These are phyloP conservation scores for Penicillium atrosanguineum DNA, from an alignment of 495 filamentous ascomycete species.

Conservation along the genomic window DNA sequence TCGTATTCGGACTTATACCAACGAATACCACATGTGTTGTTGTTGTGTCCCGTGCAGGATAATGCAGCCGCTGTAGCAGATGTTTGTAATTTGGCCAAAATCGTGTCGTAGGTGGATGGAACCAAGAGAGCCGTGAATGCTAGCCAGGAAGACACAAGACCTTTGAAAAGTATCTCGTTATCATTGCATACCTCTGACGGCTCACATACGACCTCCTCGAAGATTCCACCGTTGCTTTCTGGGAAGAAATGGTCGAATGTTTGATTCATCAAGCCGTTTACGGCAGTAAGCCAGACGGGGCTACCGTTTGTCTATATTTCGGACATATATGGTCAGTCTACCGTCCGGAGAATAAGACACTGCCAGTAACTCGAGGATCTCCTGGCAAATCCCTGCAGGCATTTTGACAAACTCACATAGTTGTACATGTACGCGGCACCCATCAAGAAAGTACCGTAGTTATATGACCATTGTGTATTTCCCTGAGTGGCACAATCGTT, in stretches of 20 bases:
- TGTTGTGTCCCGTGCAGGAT: slow-evolving; percentile 62
- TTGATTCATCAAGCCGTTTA: slow-evolving; percentile 52
- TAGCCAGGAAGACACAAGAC: slow-evolving; percentile 75
- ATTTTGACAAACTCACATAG: slow-evolving; percentile 35
- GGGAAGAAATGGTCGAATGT: slow-evolving; percentile 49
- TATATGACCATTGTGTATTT: slow-evolving; percentile 67
- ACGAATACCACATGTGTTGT: slow-evolving; percentile 67
- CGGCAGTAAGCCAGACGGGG: slow-evolving; percentile 47
- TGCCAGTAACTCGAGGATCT: background rate
- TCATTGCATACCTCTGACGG: slow-evolving; percentile 54
- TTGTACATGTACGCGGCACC: slow-evolving; percentile 76
- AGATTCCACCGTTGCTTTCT: slow-evolving; percentile 47
- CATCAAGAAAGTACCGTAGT: slow-evolving; percentile 64
- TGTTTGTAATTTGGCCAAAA: slow-evolving; percentile 63
- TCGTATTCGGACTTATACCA: slow-evolving; percentile 68
- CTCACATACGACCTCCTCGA: slow-evolving; percentile 67
- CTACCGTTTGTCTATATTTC: slow-evolving; percentile 19
- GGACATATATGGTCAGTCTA: background rate
- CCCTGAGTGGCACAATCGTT: slow-evolving; percentile 54
- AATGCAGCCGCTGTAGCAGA: slow-evolving; percentile 68
- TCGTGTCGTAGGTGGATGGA: slow-evolving; percentile 56
- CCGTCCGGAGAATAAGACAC: background rate
- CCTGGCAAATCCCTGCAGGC: background rate
- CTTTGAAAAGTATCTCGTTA: slow-evolving; percentile 85
- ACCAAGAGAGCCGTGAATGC: slow-evolving; percentile 66